Evolutionary conservation across 2,329 filamentous ascomycete genomes (phyloP), one percentile per base, ranked within the genome.

Genomic region (Xylariaceae sp.): DNA sequence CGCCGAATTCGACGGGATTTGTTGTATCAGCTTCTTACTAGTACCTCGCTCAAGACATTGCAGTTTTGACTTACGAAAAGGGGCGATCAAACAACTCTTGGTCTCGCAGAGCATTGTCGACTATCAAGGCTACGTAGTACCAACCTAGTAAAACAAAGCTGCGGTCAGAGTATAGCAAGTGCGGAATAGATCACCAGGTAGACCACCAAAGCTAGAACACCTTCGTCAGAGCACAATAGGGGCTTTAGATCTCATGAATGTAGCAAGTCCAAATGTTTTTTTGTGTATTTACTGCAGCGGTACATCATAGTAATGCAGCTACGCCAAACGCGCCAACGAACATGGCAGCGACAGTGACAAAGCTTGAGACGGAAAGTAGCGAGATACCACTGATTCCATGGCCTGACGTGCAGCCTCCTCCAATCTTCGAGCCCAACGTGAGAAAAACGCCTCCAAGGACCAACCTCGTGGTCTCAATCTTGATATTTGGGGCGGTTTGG

Each of bases 301-400:
- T n/a, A n/a, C n/a, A n/a, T n/a, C 28, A 61, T 43, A 63, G 33
- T 2, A 65, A 31, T 12, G 53, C 52, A 12, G 64, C 66, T 3
- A 60, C 43, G 11, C 53, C 66, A 29, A 79, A 74, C 2, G 84
- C 86, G 0, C 78, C 78, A 0, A 68, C 79, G 74, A 89, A 88
- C 64, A 85, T 81, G 4, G 79, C 74, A 2, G 72, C 79, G 21
- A 88, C 84, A 0, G 84, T 87, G 11, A 89, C 70, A 53, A 88
- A 77, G 66, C 87, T 89, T 8, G 86, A 82, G 3, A 82, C 73
- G 0, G 82, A 86, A 47, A 89, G 74, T 58, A 86, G 74, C n/a
- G 83, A 82, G 67, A 89, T 79, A 0, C 87, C 87, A 56, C 83
- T 88, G 61, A 90, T 85, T 0, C 87, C 87, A 68, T 90, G 87